Base-by-base conservation (phyloP, 2,329 filamentous ascomycete genomes). In the Sporothrix globosa region DNA sequence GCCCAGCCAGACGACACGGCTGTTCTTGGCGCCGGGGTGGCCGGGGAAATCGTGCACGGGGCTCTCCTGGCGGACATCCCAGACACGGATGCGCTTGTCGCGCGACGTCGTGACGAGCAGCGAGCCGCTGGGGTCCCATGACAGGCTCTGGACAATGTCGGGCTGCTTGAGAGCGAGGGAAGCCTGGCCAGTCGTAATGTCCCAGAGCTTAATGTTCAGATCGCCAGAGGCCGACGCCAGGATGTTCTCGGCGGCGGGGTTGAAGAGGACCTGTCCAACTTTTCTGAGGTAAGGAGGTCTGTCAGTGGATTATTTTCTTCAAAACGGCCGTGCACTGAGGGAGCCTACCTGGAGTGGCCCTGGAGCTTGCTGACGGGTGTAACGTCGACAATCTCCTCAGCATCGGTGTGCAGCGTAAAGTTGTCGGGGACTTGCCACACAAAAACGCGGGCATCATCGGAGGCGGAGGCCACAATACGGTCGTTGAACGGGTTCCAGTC, bases 401-500 rank as follows among this genome's bases (percentile, higher is more conserved):
- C 88, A 77, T 98, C 94, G 53, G 89, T 91, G 79, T 93, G 87
- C 72, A 98, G 85, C 3, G 91, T 91, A 80, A 98, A 98, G 80
- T 87, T 87, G 75, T 96, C 85, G 11, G 96, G 96, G 53, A 99
- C 95, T 83, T 94, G 88, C 95, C 96, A 99, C 77, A 99, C 86
- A 79, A 97, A 97, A 76, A 98, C 91, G 86, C 97, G 98, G 80
- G 91, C 95, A 82, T 99, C 96, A 79, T 99, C 96, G 68, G 95
- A 97, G 71, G 91, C 94, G 65, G 96, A 99, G 21, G 95, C 93
- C 78, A 99, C 90, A 76, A 99, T 82, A 72, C 88, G 90, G 80
- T 99, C 95, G 83, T 99, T 93, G 84, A 98, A 98, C 27, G 96
- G 96, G 80, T 93, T 95, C 95, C 95, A 99, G 84, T 99, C 96